These are phyloP conservation scores for Botrytis fragariae DNA, from an alignment of 2,329 filamentous ascomycete species.

Conservation along the genomic window DNA sequence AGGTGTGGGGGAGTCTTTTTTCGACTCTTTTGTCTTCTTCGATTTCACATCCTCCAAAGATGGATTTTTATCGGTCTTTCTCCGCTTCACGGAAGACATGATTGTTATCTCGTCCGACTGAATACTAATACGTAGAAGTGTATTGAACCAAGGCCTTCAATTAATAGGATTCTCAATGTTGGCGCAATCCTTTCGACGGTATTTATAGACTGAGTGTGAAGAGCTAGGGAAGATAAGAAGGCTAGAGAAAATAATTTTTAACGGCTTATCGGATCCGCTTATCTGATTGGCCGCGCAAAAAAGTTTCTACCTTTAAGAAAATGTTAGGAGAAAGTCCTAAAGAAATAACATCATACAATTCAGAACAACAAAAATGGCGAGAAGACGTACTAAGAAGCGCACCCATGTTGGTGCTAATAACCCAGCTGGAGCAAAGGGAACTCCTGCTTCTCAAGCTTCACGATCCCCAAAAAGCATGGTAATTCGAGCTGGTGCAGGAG, in stretches of 20 bases:
- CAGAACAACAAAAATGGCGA: slow-evolving; percentile 60
- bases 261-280: slow-evolving; percentile 36
- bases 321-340: slow-evolving; percentile 10
- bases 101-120: slow-evolving; percentile 1
- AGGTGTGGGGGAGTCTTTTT: slow-evolving; percentile 16
- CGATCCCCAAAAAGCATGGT: slow-evolving; percentile 94
- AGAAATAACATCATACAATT: slow-evolving; percentile 24
- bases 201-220: neutral
- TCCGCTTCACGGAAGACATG: slow-evolving; percentile 38
- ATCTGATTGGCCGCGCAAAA: slow-evolving; percentile 35
- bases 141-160: neutral
- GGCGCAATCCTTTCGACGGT: neutral
- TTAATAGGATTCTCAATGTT: neutral
- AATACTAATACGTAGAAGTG: neutral
- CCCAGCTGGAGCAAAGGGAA: slow-evolving; percentile 48
- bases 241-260: slow-evolving; percentile 33
- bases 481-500: slow-evolving; percentile 90
- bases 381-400: slow-evolving; percentile 80
- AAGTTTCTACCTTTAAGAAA: slow-evolving; percentile 21
- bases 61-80: slow-evolving; percentile 33
- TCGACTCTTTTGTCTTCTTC: slow-evolving; percentile 25
- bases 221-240: neutral
- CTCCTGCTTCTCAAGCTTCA: slow-evolving; percentile 55
- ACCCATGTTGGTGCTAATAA: slow-evolving; percentile 70
- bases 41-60: slow-evolving; percentile 25